Evolutionary conservation across 768 basidiomycete species (phyloP).

Genomic region (Thelephora ganbajun): DNA sequence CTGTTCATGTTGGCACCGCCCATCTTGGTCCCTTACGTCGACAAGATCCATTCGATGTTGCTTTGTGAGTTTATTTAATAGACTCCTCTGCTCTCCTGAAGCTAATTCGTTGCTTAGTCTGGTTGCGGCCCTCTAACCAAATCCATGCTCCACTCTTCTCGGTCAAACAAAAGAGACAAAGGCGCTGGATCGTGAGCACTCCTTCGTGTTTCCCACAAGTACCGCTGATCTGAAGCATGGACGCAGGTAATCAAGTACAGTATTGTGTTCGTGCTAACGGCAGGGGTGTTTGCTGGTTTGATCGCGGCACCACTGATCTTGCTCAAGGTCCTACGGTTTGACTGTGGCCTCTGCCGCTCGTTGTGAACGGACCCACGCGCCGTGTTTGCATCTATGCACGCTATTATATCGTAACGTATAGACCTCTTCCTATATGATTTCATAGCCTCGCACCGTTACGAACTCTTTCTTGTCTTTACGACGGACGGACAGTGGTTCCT

Average conservation of each 20-base stretch:
- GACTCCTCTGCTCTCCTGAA: constrained; percentile 9
- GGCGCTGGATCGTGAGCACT: constrained; percentile 71
- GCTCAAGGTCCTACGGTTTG: background rate
- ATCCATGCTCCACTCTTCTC: constrained; percentile 87
- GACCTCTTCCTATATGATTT: background rate
- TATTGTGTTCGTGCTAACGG: constrained; percentile 52
- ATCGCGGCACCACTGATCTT: constrained; percentile 39
- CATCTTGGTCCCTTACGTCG: constrained; percentile 80
- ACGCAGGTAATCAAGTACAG: constrained; percentile 75
- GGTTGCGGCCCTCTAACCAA: constrained; percentile 90
- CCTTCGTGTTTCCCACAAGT: constrained; percentile 1
- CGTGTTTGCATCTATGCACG: background rate
- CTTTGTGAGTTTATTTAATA: constrained; percentile 50
- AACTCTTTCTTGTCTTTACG: too few species aligned
- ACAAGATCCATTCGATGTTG: constrained; percentile 80
- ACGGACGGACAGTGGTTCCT: too few species aligned
- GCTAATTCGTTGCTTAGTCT: constrained; percentile 37
- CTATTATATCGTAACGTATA: background rate
- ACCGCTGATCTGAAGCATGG: constrained; percentile 5
- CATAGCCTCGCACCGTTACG: too few species aligned
- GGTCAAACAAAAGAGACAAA: constrained; percentile 78
- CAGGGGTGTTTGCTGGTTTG: constrained; percentile 60
- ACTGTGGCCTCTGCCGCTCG: background rate
- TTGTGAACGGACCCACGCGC: background rate
- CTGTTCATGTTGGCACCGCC: constrained; percentile 87